Evolutionary conservation across 495 filamentous ascomycete genomes (phyloP).

Genomic region (Halenospora varia): DNA sequence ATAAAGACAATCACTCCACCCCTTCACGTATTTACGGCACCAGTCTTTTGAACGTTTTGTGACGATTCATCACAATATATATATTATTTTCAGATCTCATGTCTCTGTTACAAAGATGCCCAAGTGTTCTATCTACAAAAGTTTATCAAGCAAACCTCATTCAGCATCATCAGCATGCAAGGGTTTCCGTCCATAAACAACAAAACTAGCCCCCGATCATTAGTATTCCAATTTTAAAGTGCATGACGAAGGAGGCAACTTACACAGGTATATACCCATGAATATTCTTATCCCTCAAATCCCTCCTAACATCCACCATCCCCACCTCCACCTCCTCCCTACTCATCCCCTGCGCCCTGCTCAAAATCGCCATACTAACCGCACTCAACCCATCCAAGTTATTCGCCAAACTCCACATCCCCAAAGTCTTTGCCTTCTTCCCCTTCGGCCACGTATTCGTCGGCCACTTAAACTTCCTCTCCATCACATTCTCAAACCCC

Average conservation of each 20-base stretch:
- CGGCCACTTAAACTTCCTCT: constrained; percentile 48
- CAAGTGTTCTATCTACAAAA: no score
- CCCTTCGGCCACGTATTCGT: constrained; percentile 45
- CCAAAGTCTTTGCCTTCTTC: constrained; percentile 41
- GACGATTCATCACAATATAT: no score
- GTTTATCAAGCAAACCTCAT: no score
- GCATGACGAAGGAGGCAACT: constrained; percentile 17
- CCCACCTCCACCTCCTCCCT: constrained; percentile 46
- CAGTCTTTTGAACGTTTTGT: no score
- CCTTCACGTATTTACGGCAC: no score
- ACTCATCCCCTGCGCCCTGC: constrained; percentile 45
- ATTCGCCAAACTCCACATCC: constrained; percentile 36
- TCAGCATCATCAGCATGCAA: not conserved
- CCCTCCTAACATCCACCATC: constrained; percentile 47
- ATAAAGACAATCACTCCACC: no score
- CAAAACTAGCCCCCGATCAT: not conserved
- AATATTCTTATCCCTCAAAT: constrained; percentile 44
- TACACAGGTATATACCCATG: constrained; percentile 46
- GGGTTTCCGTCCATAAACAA: constrained; percentile 21
- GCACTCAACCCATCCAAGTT: constrained; percentile 38
- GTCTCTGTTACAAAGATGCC: no score
- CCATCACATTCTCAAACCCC: constrained; percentile 58
- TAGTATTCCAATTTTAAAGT: not conserved
- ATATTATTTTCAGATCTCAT: no score
- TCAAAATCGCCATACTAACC: constrained; percentile 49